These are phyloP conservation scores for Rhizopogon sp. DNA, from an alignment of 768 basidiomycete genomes.

Conservation along the genomic window DNA sequence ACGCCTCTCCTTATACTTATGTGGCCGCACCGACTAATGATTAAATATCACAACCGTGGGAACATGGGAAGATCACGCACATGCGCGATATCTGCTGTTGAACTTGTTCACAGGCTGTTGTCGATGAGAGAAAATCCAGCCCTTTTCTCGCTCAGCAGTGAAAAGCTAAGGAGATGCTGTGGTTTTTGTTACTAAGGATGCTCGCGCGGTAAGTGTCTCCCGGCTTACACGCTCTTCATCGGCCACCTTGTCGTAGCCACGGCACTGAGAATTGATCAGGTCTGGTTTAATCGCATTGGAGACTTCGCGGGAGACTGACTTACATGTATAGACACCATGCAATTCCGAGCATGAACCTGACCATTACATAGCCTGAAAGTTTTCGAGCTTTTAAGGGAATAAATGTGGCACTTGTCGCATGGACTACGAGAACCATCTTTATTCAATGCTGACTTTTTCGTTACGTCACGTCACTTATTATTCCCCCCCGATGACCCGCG, in stretches of 20 bases:
- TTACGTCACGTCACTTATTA: too few relatives aligned
- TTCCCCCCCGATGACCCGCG: too few relatives aligned
- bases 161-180: slow-evolving; percentile 1
- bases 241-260: neutral
- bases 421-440: too few relatives aligned
- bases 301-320: neutral
- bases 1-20: slow-evolving; percentile 9
- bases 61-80: slow-evolving; percentile 7
- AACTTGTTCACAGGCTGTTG: slow-evolving; percentile 6
- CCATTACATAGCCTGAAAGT: too few relatives aligned
- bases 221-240: slow-evolving; percentile 7
- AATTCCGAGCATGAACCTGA: too few relatives aligned
- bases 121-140: slow-evolving; percentile 17
- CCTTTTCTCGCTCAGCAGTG: slow-evolving; percentile 2
- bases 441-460: too few relatives aligned
- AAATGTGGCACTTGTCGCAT: too few relatives aligned
- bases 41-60: slow-evolving; percentile 15
- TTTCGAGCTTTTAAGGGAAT: too few relatives aligned
- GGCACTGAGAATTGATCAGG: neutral
- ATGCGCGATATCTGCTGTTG: neutral
- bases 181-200: slow-evolving; percentile 3
- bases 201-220: slow-evolving; percentile 2
- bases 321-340: neutral
- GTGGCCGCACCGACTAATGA: neutral
- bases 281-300: neutral